A percentile compares a stretch with the other conserved stretches of the same genome.
These are phyloP conservation scores for Pichia kudriavzevii DNA, from an alignment of 1,139 yeast genomes.

Conservation along the genomic window DNA sequence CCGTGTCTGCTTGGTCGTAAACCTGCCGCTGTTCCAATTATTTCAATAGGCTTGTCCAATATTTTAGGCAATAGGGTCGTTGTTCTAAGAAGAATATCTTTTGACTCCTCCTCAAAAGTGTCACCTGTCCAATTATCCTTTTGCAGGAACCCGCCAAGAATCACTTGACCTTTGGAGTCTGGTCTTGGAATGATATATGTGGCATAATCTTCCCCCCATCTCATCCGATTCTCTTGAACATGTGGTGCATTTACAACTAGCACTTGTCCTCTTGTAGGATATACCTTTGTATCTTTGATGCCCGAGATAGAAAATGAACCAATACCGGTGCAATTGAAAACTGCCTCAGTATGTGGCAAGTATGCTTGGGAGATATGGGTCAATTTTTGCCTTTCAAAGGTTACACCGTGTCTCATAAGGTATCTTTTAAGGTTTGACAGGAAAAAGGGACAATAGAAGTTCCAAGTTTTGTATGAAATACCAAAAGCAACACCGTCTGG, in stretches of 20 bases:
- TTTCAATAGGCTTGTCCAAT: constrained; percentile 36
- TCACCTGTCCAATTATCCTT: constrained; percentile 50
- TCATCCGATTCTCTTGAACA: constrained; percentile 38
- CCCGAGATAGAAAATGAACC: constrained; percentile 55
- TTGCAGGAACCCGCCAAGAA: constrained; percentile 64
- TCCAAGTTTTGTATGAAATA: constrained; percentile 49
- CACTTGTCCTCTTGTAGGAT: constrained; percentile 66
- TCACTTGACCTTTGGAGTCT: constrained; percentile 48
- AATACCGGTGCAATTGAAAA: constrained; percentile 65
- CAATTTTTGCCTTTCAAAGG: constrained; percentile 36
- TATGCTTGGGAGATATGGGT: constrained; percentile 52
- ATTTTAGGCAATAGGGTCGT: constrained; percentile 48
- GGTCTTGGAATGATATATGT: constrained; percentile 70
- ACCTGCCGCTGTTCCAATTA: constrained; percentile 58
- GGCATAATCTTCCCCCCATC: constrained; percentile 48
- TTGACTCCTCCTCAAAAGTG: constrained; percentile 45
- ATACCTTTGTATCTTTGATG: constrained; percentile 45
- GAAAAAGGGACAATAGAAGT: constrained; percentile 60
- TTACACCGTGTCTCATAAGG: constrained; percentile 40
- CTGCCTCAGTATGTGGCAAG: constrained; percentile 32
- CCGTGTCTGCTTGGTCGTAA: constrained; percentile 64
- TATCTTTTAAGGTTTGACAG: constrained; percentile 38
- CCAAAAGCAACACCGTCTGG: constrained; percentile 49
- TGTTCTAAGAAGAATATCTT: constrained; percentile 52
- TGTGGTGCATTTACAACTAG: constrained; percentile 55